Evolutionary conservation across 768 basidiomycete species (phyloP).

Genomic region (Dictyophora rubrovolvata): DNA sequence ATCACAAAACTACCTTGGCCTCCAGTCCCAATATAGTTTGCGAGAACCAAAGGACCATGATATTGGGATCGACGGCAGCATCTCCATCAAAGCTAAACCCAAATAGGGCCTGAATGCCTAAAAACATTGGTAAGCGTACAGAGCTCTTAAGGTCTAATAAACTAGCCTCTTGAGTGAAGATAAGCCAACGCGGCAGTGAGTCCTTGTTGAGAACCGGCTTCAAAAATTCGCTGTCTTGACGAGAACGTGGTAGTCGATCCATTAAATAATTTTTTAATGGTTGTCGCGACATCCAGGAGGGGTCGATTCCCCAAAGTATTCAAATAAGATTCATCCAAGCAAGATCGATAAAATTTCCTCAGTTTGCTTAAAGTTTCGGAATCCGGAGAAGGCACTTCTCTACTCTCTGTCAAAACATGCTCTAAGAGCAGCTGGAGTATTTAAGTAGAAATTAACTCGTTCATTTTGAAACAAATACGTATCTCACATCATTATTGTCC

Average conservation of each 20-base stretch:
- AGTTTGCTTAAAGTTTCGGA: slow-evolving; percentile 52
- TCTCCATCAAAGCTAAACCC: slow-evolving; percentile 84
- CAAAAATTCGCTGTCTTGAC: background rate
- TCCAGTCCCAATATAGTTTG: slow-evolving; percentile 78
- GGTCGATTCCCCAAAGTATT: slow-evolving; percentile 67
- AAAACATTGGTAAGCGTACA: slow-evolving; percentile 3
- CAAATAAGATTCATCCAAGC: slow-evolving; percentile 68
- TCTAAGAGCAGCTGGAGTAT: background rate
- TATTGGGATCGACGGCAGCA: slow-evolving; percentile 73
- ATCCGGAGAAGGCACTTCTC: slow-evolving; percentile 30
- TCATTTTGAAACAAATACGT: background rate
- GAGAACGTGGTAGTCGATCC: slow-evolving; percentile 27
- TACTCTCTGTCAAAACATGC: slow-evolving; percentile 25
- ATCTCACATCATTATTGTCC: slow-evolving; percentile 58
- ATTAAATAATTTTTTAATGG: slow-evolving; percentile 48
- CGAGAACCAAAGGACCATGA: slow-evolving; percentile 77
- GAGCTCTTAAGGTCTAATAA: background rate
- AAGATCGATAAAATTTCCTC: slow-evolving; percentile 66
- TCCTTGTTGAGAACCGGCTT: slow-evolving; percentile 27
- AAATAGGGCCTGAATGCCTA: slow-evolving; percentile 73
- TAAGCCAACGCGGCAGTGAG: slow-evolving; percentile 78
- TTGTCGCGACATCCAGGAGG: slow-evolving; percentile 54
- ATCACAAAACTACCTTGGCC: slow-evolving; percentile 50
- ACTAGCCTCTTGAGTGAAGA: slow-evolving; percentile 74
- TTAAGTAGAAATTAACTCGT: background rate